phyloP scores from a whole-genome alignment of 176 grass and related monocot genomes.

The Aegilops speltoides region DNA sequence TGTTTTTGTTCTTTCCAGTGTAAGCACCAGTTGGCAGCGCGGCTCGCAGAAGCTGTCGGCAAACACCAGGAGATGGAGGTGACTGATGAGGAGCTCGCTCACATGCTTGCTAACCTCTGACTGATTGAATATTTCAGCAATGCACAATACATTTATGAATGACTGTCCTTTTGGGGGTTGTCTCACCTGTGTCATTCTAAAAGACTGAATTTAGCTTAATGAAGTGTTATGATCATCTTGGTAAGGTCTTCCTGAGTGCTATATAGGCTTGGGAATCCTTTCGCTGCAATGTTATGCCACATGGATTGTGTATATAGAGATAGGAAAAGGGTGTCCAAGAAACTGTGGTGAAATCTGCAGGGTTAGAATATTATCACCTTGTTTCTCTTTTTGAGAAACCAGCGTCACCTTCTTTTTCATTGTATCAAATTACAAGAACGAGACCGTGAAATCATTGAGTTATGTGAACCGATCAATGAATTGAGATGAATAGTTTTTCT shows the following conservation, averaged over 20 bases:
- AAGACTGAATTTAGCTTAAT: background rate
- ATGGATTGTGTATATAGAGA: background rate
- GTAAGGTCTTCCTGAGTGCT: background rate
- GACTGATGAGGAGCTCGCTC: conserved; percentile 66
- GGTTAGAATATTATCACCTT: background rate
- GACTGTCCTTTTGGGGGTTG: background rate
- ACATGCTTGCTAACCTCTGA: conserved; percentile 87
- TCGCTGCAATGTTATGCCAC: background rate
- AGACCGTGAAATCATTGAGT: background rate
- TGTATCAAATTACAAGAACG: background rate
- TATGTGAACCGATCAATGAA: background rate
- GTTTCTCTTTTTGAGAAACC: background rate
- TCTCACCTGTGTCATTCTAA: background rate
- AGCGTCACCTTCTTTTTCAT: background rate
- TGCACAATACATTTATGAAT: conserved; percentile 3
- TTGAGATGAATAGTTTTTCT: conserved; percentile 11
- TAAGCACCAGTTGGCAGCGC: conserved; percentile 95
- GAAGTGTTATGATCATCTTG: background rate
- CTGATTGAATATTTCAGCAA: conserved; percentile 12
- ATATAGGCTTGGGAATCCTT: background rate
- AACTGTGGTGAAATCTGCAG: background rate
- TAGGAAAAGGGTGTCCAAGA: conserved; percentile 1
- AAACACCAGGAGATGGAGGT: conserved; percentile 62
- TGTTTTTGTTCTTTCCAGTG: conserved; percentile 41
- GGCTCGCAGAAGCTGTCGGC: conserved; percentile 78